Conservation (phyloP, 2,329 filamentous ascomycete genomes). For the Macroventuria anomochaeta region DNA sequence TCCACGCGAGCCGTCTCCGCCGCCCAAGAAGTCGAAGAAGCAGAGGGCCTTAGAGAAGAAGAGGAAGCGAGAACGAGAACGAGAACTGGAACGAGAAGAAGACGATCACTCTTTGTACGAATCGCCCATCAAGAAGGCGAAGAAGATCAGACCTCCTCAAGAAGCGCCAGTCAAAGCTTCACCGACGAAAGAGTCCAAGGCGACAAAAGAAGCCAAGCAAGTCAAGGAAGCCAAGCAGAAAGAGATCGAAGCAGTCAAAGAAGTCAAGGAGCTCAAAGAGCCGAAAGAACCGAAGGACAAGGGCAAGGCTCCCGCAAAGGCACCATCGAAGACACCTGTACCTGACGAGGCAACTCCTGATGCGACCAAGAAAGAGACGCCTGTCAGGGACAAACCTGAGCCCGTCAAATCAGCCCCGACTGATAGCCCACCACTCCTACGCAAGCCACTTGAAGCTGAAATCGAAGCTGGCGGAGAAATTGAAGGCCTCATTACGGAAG, state of each 20-base stretch:
- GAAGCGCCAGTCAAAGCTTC: constrained; percentile 11
- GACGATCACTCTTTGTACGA: constrained; percentile 39
- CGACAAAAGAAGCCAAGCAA: constrained; percentile 17
- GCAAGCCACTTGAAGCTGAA: constrained; percentile 39
- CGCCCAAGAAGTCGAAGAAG: constrained; percentile 33
- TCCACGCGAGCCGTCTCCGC: constrained; percentile 10
- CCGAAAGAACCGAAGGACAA: constrained; percentile 32
- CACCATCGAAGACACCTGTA: constrained; percentile 29
- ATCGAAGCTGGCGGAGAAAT: constrained; percentile 40
- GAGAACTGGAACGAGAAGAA: constrained; percentile 19
- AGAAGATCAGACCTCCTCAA: constrained; percentile 30
- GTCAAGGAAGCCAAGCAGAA: constrained; percentile 18
- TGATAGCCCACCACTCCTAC: constrained; percentile 36
- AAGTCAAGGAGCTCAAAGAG: constrained; percentile 25
- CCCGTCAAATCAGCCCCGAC: constrained; percentile 32
- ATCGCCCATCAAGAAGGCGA: constrained; percentile 40
- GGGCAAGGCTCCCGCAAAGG: constrained; percentile 30
- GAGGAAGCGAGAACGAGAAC: constrained; percentile 26
- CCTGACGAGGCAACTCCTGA: constrained; percentile 42
- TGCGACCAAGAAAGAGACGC: constrained; percentile 33
- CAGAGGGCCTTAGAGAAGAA: constrained; percentile 32
- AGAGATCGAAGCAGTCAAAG: constrained; percentile 23
- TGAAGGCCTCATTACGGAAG: constrained; percentile 46
- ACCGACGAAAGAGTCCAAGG: constrained; percentile 22
- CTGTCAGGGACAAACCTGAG: constrained; percentile 34